Evolutionary conservation across 192 early-diverging fungal species (phyloP).

Genomic region (Coemansia reversa): DNA sequence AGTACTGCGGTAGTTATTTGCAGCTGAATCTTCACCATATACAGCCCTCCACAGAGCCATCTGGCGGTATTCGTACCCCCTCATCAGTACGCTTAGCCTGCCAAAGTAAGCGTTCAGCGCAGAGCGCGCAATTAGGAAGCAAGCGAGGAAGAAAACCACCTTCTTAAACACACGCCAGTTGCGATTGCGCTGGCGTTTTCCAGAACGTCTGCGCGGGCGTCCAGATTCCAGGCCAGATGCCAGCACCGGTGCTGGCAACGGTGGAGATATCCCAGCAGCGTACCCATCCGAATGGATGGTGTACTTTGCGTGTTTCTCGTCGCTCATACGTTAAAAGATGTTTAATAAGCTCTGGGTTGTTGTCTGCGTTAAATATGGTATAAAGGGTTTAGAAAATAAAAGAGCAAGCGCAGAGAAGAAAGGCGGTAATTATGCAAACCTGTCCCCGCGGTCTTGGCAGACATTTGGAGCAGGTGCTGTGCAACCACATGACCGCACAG

Average conservation of each 20-base stretch:
- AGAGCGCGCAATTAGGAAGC: neutral
- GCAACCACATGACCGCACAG: neutral
- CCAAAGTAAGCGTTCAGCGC: neutral
- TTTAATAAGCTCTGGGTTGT: neutral
- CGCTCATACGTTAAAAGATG: slow-evolving; percentile 29
- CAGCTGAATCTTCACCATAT: neutral
- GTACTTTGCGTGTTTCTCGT: slow-evolving; percentile 39
- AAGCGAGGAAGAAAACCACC: neutral
- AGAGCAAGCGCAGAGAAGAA: slow-evolving; percentile 6
- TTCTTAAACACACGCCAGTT: neutral
- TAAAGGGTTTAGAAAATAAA: neutral
- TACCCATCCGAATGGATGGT: slow-evolving; percentile 27
- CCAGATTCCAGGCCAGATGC: slow-evolving; percentile 40
- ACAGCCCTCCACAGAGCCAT: neutral
- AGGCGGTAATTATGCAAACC: neutral
- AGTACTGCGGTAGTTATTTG: neutral
- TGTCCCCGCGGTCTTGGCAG: neutral
- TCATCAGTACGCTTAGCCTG: neutral
- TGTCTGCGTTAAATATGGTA: neutral
- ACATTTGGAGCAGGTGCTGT: neutral
- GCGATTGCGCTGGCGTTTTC: slow-evolving; percentile 10
- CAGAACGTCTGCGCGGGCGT: slow-evolving; percentile 11
- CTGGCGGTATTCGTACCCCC: neutral
- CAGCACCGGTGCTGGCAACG: slow-evolving; percentile 3
- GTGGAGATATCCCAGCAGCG: slow-evolving; percentile 8